A percentile compares a stretch with the other conserved stretches of the same genome.
Conservation (phyloP, 2,329 filamentous ascomycete species). For the Colletotrichum eremochloae region DNA sequence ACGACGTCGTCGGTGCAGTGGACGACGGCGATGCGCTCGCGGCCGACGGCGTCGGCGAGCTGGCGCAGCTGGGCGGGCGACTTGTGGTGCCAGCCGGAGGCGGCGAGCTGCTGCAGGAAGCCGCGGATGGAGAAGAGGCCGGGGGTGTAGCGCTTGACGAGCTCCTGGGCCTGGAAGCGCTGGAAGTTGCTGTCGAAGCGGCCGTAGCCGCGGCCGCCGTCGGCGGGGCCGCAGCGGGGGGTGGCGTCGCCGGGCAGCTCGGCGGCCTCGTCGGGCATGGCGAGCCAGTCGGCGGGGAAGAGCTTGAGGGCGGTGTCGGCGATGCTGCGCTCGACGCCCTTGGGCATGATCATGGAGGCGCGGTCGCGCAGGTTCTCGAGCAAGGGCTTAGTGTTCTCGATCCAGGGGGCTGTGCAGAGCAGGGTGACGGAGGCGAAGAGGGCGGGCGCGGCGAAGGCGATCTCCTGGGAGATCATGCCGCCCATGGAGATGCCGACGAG, state of each 20-base stretch:
- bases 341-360: conserved; percentile 74
- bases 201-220: conserved; percentile 54
- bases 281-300: conserved; percentile 75
- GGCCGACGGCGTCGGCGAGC: conserved; percentile 77
- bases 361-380: conserved; percentile 73
- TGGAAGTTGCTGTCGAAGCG: conserved; percentile 82
- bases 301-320: conserved; percentile 73
- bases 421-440: conserved; percentile 70
- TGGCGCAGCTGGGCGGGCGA: conserved; percentile 72
- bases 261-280: conserved; percentile 68
- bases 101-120: conserved; percentile 82
- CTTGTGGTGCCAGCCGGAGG: conserved; percentile 86
- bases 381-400: conserved; percentile 73
- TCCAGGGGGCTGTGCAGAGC: conserved; percentile 70
- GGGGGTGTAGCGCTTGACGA: conserved; percentile 76
- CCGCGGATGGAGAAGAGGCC: conserved; percentile 73
- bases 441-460: conserved; percentile 68
- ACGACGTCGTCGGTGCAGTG: conserved; percentile 85
- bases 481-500: conserved; percentile 86
- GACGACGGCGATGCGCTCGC: conserved; percentile 80
- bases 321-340: conserved; percentile 76
- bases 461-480: conserved; percentile 92
- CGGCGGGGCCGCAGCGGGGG: conserved; percentile 52
- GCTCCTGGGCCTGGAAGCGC: conserved; percentile 84
- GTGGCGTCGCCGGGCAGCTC: conserved; percentile 62